Base-by-base conservation (phyloP, 148 eudicot genomes). In the Fagopyrum esculentum region DNA sequence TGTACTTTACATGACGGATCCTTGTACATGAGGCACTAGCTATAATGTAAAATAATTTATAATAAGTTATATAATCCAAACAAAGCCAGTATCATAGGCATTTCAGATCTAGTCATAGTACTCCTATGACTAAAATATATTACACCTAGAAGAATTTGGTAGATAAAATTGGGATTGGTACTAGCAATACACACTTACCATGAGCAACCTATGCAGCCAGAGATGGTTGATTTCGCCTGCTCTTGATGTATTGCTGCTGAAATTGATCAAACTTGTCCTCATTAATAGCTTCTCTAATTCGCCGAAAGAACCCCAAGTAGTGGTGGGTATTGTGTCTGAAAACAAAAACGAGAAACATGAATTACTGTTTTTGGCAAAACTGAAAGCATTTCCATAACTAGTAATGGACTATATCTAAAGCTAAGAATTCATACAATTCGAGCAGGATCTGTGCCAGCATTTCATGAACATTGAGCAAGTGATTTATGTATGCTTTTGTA, bases 281-380 rank as follows among this genome's bases (percentile, higher is more conserved):
- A 43, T 75, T 81, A 19, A 91, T 89, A 10, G 92, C 87, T 61
- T 85, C 89, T 81, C 97, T 80, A 55, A 89, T 91, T 45, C 79
- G 26, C 16, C 86, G 78, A 56, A 91, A 91, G 82, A 91, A 89
- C 75, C 78, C 88, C 76, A 91, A 64, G 75, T 85, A 89, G 78
- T 91, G 97, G 84, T 91, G 97, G 30, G 97, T 88, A 66, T 91
- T 91, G 51, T 91, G 97, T 73, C 97, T 91, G 90, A 40, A 82
- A 78, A 60, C 54, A 48, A 74, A 75, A 75, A 72, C 40, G 48
- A 46, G 52, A 69, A 15, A 17, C 51, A 71, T 9, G 4, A 71
- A 46, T 71, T 26, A 35, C 17, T 66, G 46, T 66, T 40, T 45
- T 2, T 35, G 47, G 46, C 71, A 66, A 66, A 35, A 35, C 40